phyloP scores from a whole-genome alignment of 2,329 filamentous ascomycete genomes.

The Pseudogymnoascus sp. region DNA sequence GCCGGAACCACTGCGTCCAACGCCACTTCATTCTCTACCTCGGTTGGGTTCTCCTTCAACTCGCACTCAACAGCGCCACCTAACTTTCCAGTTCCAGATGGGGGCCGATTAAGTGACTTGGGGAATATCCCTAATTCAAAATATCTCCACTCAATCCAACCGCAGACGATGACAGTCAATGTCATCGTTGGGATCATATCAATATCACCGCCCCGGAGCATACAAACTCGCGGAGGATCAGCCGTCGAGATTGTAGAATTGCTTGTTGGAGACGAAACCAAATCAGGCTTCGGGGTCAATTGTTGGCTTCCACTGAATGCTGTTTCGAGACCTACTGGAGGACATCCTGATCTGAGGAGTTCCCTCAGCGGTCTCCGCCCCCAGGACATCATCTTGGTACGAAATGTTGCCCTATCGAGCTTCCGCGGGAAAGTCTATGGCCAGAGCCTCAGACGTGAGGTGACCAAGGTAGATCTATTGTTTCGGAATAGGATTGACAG shows the following conservation, averaged over 20 bases:
- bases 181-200: conserved; percentile 74
- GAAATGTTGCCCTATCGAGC: conserved; percentile 69
- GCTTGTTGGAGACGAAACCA: conserved; percentile 78
- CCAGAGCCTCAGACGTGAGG: conserved; percentile 65
- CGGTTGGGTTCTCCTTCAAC: conserved; percentile 18
- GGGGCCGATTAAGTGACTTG: conserved; percentile 51
- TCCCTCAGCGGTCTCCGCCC: conserved; percentile 45
- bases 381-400: conserved; percentile 71
- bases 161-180: conserved; percentile 76
- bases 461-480: conserved; percentile 63
- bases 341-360: conserved; percentile 18
- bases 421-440: conserved; percentile 77
- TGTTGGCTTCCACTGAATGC: conserved; percentile 70
- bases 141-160: conserved; percentile 60
- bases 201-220: conserved; percentile 57
- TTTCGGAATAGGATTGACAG: conserved; percentile 47
- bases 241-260: conserved; percentile 65
- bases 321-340: conserved; percentile 35
- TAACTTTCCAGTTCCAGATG: conserved; percentile 18
- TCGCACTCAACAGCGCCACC: conserved; percentile 23
- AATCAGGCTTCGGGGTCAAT: conserved; percentile 70
- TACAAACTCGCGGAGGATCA: conserved; percentile 59
- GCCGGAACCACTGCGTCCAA: conserved; percentile 33
- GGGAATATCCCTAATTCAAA: conserved; percentile 61
- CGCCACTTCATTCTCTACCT: conserved; percentile 26